Percentiles rank a stretch among this genome's conserved stretches.
Evolutionary conservation across 441 rosid species (phyloP).

Genomic region (Metrosideros polymorpha): DNA sequence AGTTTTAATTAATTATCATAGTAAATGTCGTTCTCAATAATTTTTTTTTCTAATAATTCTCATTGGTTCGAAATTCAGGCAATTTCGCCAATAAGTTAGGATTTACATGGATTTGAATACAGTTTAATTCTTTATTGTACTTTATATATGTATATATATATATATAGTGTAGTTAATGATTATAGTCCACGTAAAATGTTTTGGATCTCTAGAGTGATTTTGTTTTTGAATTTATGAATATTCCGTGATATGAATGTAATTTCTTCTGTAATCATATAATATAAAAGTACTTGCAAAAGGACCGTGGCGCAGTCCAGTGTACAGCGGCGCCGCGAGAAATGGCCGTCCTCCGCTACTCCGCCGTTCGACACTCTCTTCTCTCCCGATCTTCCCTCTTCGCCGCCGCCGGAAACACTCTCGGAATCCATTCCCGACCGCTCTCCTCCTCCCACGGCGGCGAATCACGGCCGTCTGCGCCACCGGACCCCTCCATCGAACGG

Average conservation of each 20-base stretch:
- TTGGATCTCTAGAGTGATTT: not conserved
- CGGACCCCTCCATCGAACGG: conserved; percentile 23
- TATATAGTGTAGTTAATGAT: not conserved
- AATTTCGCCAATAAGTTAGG: not conserved
- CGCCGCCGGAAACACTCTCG: conserved; percentile 8
- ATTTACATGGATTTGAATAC: not conserved
- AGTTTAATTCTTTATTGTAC: not conserved
- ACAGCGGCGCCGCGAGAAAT: not conserved
- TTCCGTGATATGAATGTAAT: not conserved
- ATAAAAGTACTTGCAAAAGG: not conserved
- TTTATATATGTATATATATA: too few species aligned
- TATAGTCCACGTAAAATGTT: not conserved
- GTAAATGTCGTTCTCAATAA: not conserved
- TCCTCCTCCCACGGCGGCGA: conserved; percentile 12
- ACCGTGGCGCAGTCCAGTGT: not conserved
- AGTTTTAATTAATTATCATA: not conserved
- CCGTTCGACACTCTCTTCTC: not conserved
- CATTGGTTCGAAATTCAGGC: not conserved
- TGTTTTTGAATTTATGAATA: not conserved
- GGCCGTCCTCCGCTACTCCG: not conserved
- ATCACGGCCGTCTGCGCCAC: conserved; percentile 18
- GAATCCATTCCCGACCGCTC: not conserved
- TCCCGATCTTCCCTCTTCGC: not conserved
- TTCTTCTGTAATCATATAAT: not conserved
- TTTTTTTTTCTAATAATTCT: not conserved